Evolutionary conservation across 805 yeast species (phyloP).

Genomic region (Metschnikowia sp.): DNA sequence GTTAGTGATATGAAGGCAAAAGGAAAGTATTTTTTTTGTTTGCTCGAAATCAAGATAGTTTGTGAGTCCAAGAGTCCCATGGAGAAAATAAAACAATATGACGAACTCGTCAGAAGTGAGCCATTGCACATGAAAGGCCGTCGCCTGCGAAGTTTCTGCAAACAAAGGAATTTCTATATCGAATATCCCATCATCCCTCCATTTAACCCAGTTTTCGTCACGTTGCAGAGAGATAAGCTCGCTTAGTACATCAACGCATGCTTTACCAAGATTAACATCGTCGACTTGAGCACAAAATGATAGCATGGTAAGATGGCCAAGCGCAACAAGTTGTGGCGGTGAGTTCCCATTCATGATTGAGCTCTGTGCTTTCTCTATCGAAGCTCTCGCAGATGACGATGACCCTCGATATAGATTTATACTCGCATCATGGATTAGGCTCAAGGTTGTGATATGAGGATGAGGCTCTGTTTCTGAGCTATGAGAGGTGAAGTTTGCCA

Average conservation of each 20-base stretch:
- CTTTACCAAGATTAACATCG: constrained; percentile 23
- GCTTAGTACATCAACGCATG: constrained; percentile 18
- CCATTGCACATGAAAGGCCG: constrained; percentile 35
- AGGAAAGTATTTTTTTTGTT: constrained; percentile 34
- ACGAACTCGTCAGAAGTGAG: constrained; percentile 41
- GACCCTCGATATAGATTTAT: constrained; percentile 29
- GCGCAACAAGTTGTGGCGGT: constrained; percentile 31
- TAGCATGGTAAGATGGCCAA: constrained; percentile 23
- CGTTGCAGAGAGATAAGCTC: constrained; percentile 19
- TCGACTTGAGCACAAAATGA: constrained; percentile 26
- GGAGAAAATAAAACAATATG: constrained; percentile 38
- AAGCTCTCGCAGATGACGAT: constrained; percentile 17
- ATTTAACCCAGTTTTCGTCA: constrained; percentile 19
- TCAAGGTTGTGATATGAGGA: constrained; percentile 19
- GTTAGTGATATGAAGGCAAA: constrained; percentile 24
- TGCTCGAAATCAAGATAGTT: constrained; percentile 34
- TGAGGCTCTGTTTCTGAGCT: constrained; percentile 5
- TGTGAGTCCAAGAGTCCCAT: constrained; percentile 38
- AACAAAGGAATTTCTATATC: constrained; percentile 1
- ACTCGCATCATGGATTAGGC: constrained; percentile 27
- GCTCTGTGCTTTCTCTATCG: constrained; percentile 17
- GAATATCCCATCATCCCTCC: constrained; percentile 31
- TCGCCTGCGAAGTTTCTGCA: not conserved
- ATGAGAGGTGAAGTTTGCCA: constrained; percentile 19
- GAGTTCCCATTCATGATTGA: not conserved